Conservation (phyloP, 768 basidiomycete species). For the Auriscalpium orientale region DNA sequence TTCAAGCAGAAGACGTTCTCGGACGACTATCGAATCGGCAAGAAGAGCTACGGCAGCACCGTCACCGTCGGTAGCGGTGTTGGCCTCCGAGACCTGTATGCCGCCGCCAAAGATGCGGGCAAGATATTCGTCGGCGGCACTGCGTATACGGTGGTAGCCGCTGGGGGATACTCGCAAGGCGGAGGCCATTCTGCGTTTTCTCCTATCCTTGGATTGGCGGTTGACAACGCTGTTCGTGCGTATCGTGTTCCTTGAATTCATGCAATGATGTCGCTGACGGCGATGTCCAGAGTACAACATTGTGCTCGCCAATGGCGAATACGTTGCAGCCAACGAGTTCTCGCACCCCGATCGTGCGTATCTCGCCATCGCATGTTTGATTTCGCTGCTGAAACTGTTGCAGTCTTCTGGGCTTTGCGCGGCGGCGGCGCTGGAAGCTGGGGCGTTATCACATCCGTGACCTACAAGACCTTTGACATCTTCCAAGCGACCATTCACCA, state of each 20-base stretch:
- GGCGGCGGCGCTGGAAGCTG: constrained; percentile 24
- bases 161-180: constrained; percentile 20
- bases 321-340: constrained; percentile 10
- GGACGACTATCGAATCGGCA: constrained; percentile 13
- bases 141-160: constrained; percentile 15
- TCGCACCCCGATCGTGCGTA: neutral
- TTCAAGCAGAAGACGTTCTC: constrained; percentile 28
- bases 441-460: constrained; percentile 32
- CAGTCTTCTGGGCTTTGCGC: neutral
- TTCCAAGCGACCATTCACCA: constrained; percentile 22
- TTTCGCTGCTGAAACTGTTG: neutral
- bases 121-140: constrained; percentile 19
- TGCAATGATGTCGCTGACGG: neutral
- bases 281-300: constrained; percentile 7
- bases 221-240: constrained; percentile 19
- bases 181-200: constrained; percentile 19
- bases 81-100: constrained; percentile 11
- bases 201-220: constrained; percentile 16
- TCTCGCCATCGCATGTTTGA: neutral
- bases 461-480: constrained; percentile 27
- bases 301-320: neutral
- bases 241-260: neutral
- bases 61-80: constrained; percentile 19
- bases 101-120: constrained; percentile 9
- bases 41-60: constrained; percentile 18